Percentiles rank a stretch among this genome's conserved stretches.
Evolutionary conservation across 805 yeast species (phyloP).

Genomic region (Lipomyces orientalis): DNA sequence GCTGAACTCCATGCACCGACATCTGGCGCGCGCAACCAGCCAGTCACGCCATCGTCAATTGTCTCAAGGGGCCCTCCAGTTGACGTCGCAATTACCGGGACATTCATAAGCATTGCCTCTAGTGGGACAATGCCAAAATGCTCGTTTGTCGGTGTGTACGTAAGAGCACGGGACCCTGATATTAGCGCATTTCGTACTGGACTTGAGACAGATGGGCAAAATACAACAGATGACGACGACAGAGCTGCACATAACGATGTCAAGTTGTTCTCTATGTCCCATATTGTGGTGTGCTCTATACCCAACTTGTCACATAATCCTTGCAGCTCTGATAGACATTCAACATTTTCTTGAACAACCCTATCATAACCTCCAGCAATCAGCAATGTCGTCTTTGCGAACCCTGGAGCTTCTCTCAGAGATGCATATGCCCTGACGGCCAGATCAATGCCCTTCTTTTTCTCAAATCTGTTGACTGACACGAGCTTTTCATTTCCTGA

Average conservation of each 20-base stretch:
- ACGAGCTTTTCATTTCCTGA: slow-evolving; percentile 54
- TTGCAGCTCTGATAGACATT: slow-evolving; percentile 67
- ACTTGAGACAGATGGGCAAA: slow-evolving; percentile 80
- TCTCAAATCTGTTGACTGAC: slow-evolving; percentile 87
- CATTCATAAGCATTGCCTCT: slow-evolving; percentile 86
- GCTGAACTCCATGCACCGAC: slow-evolving; percentile 47
- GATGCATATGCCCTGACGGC: slow-evolving; percentile 73
- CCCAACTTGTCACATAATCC: slow-evolving; percentile 53
- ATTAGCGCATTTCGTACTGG: slow-evolving; percentile 67
- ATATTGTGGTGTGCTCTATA: slow-evolving; percentile 54
- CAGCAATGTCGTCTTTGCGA: slow-evolving; percentile 55
- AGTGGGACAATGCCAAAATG: slow-evolving; percentile 98
- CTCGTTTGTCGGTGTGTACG: slow-evolving; percentile 90
- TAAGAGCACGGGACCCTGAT: slow-evolving; percentile 59
- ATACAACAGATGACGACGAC: slow-evolving; percentile 56
- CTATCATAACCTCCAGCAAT: slow-evolving; percentile 94
- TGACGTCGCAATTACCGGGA: slow-evolving; percentile 83
- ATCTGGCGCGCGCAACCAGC: slow-evolving; percentile 47
- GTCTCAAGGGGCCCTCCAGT: slow-evolving; percentile 96
- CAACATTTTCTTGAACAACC: slow-evolving; percentile 74
- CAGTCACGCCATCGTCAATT: slow-evolving; percentile 50
- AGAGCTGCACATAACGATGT: slow-evolving; percentile 33
- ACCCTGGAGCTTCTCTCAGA: slow-evolving; percentile 47
- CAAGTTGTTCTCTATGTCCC: slow-evolving; percentile 11
- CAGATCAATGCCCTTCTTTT: slow-evolving; percentile 78